phyloP scores from a whole-genome alignment of 352 stramenopile species.

The Pythium rhizo-oryzae region DNA sequence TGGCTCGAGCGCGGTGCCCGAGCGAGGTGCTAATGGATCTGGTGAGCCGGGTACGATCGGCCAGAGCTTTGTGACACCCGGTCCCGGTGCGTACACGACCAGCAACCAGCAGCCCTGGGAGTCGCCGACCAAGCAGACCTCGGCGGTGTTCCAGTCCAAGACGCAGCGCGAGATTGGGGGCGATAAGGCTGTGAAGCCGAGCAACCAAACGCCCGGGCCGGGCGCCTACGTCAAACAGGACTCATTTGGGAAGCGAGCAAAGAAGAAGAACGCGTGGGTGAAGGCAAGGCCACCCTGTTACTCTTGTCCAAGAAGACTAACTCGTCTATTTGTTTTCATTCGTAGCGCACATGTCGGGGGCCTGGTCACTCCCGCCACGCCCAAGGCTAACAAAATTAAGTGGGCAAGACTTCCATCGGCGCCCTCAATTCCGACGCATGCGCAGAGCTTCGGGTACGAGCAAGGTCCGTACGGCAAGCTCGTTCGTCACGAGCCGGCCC shows the following conservation, averaged over 20 bases:
- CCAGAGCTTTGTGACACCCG: slow-evolving; percentile 54
- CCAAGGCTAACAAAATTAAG: slow-evolving; percentile 52
- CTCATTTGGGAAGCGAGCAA: slow-evolving; percentile 43
- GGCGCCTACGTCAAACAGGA: slow-evolving; percentile 60
- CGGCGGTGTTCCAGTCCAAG: slow-evolving; percentile 58
- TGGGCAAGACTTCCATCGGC: slow-evolving; percentile 72
- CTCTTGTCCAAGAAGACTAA: too few species aligned
- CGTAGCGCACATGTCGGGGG: slow-evolving; percentile 29
- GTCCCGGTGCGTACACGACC: slow-evolving; percentile 50
- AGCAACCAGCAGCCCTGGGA: slow-evolving; percentile 56
- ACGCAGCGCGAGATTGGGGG: slow-evolving; percentile 45
- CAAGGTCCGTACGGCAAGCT: slow-evolving; percentile 73
- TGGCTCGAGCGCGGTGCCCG: slow-evolving; percentile 52
- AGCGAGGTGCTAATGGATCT: slow-evolving; percentile 39
- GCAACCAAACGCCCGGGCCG: slow-evolving; percentile 52
- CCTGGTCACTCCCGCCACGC: slow-evolving; percentile 31
- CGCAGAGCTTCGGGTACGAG: slow-evolving; percentile 83
- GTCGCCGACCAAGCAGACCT: slow-evolving; percentile 55
- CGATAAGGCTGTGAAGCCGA: slow-evolving; percentile 32
- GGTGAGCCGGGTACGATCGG: slow-evolving; percentile 29
- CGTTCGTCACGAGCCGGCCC: slow-evolving; percentile 61
- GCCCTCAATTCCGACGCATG: slow-evolving; percentile 69
- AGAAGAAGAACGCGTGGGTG: slow-evolving; percentile 38
- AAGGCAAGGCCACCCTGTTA: neutral
- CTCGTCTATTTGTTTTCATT: neutral